Evolutionary conservation across 192 early-diverging fungal genomes (phyloP).

Genomic region (Linnemannia zychae): DNA sequence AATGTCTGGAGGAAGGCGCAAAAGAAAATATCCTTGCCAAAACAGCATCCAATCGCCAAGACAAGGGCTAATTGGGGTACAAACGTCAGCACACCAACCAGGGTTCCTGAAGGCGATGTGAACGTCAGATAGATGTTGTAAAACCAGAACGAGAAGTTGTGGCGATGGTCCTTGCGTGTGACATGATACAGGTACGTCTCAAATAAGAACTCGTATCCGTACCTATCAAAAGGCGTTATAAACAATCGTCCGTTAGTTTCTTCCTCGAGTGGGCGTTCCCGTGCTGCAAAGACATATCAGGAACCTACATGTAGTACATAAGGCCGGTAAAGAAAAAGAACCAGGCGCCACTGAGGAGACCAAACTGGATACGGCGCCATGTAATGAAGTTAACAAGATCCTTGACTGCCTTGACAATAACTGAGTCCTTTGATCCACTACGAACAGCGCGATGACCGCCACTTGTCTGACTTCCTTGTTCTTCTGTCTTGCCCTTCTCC

Average conservation of each 20-base stretch:
- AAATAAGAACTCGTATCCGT: slow-evolving; percentile 88
- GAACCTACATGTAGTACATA: slow-evolving; percentile 78
- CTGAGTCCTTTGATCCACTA: slow-evolving; percentile 7
- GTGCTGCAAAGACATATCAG: not conserved
- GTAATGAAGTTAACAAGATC: slow-evolving; percentile 60
- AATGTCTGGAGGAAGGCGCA: slow-evolving; percentile 95
- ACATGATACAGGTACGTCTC: slow-evolving; percentile 96
- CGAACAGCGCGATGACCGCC: slow-evolving; percentile 11
- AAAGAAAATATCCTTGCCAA: slow-evolving; percentile 87
- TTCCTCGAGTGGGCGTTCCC: not conserved
- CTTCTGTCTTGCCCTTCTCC: slow-evolving; percentile 24
- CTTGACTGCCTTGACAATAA: slow-evolving; percentile 25
- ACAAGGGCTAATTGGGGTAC: slow-evolving; percentile 86
- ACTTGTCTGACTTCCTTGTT: not conserved
- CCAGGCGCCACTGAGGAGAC: slow-evolving; percentile 67
- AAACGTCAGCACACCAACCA: slow-evolving; percentile 82
- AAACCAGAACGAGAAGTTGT: slow-evolving; percentile 99
- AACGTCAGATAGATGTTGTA: slow-evolving; percentile 93
- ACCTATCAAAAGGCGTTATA: slow-evolving; percentile 55
- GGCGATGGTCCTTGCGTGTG: slow-evolving; percentile 96
- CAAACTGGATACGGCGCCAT: slow-evolving; percentile 71
- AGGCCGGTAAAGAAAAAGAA: slow-evolving; percentile 74
- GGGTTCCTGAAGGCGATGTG: slow-evolving; percentile 58
- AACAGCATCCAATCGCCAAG: slow-evolving; percentile 73
- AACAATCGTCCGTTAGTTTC: not conserved